Conservation (phyloP, 2,329 filamentous ascomycete genomes). For the Colletotrichum nymphaeae region DNA sequence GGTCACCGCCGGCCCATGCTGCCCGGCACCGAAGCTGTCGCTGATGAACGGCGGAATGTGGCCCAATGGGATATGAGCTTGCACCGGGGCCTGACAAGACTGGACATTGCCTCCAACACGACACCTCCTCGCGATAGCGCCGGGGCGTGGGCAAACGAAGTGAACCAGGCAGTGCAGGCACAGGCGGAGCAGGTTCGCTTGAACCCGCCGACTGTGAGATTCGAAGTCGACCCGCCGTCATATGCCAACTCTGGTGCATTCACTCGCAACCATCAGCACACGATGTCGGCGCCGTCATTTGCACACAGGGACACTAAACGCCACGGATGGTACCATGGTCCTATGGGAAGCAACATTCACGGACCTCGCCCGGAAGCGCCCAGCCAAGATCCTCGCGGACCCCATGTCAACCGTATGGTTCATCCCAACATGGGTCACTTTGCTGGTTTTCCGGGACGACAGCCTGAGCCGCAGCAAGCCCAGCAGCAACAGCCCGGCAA, state of each 20-base stretch:
- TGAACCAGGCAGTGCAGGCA: constrained; percentile 64
- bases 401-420: constrained; percentile 66
- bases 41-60: constrained; percentile 62
- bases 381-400: constrained; percentile 46
- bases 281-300: constrained; percentile 68
- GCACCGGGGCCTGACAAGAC: constrained; percentile 72
- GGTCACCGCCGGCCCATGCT: constrained; percentile 49
- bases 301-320: constrained; percentile 72
- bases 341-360: constrained; percentile 47
- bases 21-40: constrained; percentile 44
- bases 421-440: constrained; percentile 68
- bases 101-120: constrained; percentile 69
- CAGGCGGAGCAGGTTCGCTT: constrained; percentile 63
- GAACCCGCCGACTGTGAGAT: constrained; percentile 63
- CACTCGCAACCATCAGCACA: constrained; percentile 60
- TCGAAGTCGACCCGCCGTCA: constrained; percentile 60
- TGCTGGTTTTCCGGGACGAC: constrained; percentile 59
- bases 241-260: constrained; percentile 32
- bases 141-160: constrained; percentile 67
- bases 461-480: constrained; percentile 39
- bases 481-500: constrained; percentile 36
- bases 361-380: constrained; percentile 38
- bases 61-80: constrained; percentile 74
- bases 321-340: constrained; percentile 78
- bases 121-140: constrained; percentile 64